Base-by-base conservation (phyloP, 1,139 yeast genomes). In the Eremothecium gossypii region DNA sequence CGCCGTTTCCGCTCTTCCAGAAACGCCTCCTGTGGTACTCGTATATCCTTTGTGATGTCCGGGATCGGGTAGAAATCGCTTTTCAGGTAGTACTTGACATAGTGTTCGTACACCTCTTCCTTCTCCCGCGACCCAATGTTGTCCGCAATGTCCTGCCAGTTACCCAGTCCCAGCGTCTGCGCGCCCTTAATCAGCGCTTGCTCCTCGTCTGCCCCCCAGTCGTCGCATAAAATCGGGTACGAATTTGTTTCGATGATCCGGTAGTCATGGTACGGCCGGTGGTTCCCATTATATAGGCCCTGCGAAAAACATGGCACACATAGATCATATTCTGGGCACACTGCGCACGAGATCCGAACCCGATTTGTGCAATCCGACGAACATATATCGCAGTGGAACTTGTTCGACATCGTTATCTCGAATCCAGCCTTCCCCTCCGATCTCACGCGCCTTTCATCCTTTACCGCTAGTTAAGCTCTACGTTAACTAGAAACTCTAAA, bases 201-300 rank as follows among this genome's bases (percentile, higher is more conserved):
- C 61, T 91, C 99, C 62, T 91, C 99, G 63, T 91, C 98, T 0
- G 98, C 98, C 28, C 98, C 98, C 99, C 99, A 91, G 40, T 83
- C 91, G 44, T 74, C 76, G 42, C 79, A 84, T 53, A 91, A 82
- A 17, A 93, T 84, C 0, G 99, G 98, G 58, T 86, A 91, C 4
- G 95, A 84, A 58, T 89, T 91, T 54, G 93, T 96, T 62, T 91
- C 98, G 34, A 91, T 82, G 23, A 91, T 84, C 57, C 79, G 75
- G 63, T 91, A 91, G 60, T 85, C 94, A 61, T 91, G 99, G 76
- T 80, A 85, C 26, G 98, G 97, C 63, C 86, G 79, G 65, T 91
- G 99, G 50, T 77, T 81, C 1, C 87, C 93, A 3, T 93, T 76
- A 27, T 77, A 68, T 14, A 76, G 69, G 9, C 98, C 99, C 47